phyloP scores from a whole-genome alignment of 2,329 filamentous ascomycete species.

The Lachnum nothofagi region DNA sequence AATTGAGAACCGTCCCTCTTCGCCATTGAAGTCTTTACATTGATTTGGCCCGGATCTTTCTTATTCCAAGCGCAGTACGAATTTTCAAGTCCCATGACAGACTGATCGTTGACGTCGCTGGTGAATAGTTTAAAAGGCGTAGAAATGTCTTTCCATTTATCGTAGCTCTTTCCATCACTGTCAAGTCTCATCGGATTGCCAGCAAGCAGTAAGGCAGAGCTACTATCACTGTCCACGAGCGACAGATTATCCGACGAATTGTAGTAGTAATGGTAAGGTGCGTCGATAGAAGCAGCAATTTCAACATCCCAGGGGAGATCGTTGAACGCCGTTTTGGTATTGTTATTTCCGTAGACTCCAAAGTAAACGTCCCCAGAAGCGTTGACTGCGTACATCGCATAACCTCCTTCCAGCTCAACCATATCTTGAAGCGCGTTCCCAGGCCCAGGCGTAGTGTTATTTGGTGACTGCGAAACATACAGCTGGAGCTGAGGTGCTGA shows the following conservation, averaged over 20 bases:
- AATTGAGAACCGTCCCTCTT: slow-evolving; percentile 59
- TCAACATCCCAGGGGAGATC: slow-evolving; percentile 70
- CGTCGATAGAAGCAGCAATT: slow-evolving; percentile 76
- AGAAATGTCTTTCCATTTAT: slow-evolving; percentile 50
- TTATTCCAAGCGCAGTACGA: slow-evolving; percentile 59
- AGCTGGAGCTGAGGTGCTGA: slow-evolving; percentile 69
- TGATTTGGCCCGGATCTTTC: neutral
- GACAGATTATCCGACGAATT: slow-evolving; percentile 47
- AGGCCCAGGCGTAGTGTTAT: slow-evolving; percentile 64
- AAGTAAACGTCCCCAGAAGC: slow-evolving; percentile 68
- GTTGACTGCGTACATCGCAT: slow-evolving; percentile 51
- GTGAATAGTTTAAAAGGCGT: slow-evolving; percentile 76
- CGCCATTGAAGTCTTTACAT: slow-evolving; percentile 44
- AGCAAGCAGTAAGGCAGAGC: slow-evolving; percentile 73
- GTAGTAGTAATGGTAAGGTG: slow-evolving; percentile 63
- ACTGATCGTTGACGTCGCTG: slow-evolving; percentile 53
- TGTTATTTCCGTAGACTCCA: slow-evolving; percentile 64
- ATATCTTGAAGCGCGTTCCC: slow-evolving; percentile 22
- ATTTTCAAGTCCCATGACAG: slow-evolving; percentile 64
- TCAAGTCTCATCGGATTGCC: slow-evolving; percentile 58
- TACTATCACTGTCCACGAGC: slow-evolving; percentile 80
- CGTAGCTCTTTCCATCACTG: slow-evolving; percentile 43
- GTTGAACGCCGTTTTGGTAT: slow-evolving; percentile 41
- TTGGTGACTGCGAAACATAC: slow-evolving; percentile 64
- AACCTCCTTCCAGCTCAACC: slow-evolving; percentile 25